These are phyloP conservation scores for Mayamaea pseudoterrestris DNA, from an alignment of 108 stramenopile genomes.

Conservation along the genomic window DNA sequence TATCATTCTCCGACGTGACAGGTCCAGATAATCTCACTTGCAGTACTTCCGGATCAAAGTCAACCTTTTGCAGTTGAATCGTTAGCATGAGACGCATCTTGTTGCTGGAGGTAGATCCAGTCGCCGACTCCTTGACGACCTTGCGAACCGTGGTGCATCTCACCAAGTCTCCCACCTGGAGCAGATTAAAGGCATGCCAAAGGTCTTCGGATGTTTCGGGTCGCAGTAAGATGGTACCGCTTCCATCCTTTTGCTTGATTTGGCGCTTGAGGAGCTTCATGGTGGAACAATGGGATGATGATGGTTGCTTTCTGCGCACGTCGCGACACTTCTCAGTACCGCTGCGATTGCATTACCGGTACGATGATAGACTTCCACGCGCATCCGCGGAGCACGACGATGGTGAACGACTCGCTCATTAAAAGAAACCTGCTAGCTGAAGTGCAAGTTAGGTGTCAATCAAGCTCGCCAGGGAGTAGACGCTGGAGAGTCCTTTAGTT, in stretches of 20 bases:
- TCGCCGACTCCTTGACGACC: constrained; percentile 83
- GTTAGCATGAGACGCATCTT: constrained; percentile 86
- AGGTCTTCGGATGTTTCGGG: constrained; percentile 94
- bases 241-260: constrained; percentile 82
- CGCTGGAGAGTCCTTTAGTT: too few relatives aligned
- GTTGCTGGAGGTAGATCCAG: constrained; percentile 78
- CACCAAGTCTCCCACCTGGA: constrained; percentile 73
- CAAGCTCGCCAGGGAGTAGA: too few relatives aligned
- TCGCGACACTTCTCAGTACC: neutral
- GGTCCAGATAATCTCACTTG: constrained; percentile 78
- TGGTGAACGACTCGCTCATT: too few relatives aligned
- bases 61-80: constrained; percentile 82
- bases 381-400: neutral
- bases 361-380: neutral
- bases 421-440: too few relatives aligned
- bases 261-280: constrained; percentile 72
- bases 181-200: constrained; percentile 95
- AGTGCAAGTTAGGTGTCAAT: too few relatives aligned
- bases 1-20: constrained; percentile 58
- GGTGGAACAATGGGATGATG: too few relatives aligned
- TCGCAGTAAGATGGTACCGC: constrained; percentile 68
- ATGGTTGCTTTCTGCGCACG: too few relatives aligned
- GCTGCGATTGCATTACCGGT: neutral
- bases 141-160: constrained; percentile 91
- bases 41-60: constrained; percentile 83